A percentile compares a stretch with the other conserved stretches of the same genome.
phyloP scores from a whole-genome alignment of 352 stramenopile species.

The Paralagenidium karlingii region DNA sequence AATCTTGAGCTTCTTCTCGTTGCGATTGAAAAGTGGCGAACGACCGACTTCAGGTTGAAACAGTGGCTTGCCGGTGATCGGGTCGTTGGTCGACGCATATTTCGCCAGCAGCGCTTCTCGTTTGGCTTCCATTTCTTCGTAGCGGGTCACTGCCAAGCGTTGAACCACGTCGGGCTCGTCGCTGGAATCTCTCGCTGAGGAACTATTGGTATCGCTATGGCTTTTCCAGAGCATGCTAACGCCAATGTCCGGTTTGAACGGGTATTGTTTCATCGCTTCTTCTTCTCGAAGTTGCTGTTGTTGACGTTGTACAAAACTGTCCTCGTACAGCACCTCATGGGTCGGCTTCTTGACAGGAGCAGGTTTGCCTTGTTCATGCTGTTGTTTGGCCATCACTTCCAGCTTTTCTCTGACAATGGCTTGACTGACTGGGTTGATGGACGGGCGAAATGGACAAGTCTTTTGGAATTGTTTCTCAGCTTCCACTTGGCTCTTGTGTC shows the following conservation, averaged over 20 bases:
- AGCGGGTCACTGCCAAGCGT: slow-evolving; percentile 52
- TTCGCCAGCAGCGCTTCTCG: slow-evolving; percentile 41
- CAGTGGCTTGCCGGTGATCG: slow-evolving; percentile 35
- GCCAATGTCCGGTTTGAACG: slow-evolving; percentile 72
- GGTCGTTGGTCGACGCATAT: slow-evolving; percentile 47
- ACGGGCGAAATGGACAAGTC: slow-evolving; percentile 54
- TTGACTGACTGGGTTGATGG: slow-evolving; percentile 54
- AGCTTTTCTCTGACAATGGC: slow-evolving; percentile 66
- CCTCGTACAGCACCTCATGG: slow-evolving; percentile 56
- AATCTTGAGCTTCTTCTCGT: slow-evolving; percentile 55
- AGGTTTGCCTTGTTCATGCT: slow-evolving; percentile 9
- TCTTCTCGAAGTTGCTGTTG: slow-evolving; percentile 29
- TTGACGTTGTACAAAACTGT: slow-evolving; percentile 33
- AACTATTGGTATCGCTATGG: neutral
- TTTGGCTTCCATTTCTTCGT: slow-evolving; percentile 46
- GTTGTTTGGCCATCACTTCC: slow-evolving; percentile 17
- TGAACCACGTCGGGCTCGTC: slow-evolving; percentile 44
- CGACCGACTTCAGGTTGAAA: slow-evolving; percentile 62
- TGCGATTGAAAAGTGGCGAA: slow-evolving; percentile 47
- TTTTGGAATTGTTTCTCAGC: slow-evolving; percentile 54
- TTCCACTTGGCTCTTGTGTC: slow-evolving; percentile 33
- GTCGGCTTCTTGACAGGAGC: slow-evolving; percentile 34
- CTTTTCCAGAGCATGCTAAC: slow-evolving; percentile 52
- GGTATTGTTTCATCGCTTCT: slow-evolving; percentile 44
- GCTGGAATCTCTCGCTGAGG: slow-evolving; percentile 5